Base-by-base conservation (phyloP, 2,329 filamentous ascomycete species). In the Fusarium torreyae region DNA sequence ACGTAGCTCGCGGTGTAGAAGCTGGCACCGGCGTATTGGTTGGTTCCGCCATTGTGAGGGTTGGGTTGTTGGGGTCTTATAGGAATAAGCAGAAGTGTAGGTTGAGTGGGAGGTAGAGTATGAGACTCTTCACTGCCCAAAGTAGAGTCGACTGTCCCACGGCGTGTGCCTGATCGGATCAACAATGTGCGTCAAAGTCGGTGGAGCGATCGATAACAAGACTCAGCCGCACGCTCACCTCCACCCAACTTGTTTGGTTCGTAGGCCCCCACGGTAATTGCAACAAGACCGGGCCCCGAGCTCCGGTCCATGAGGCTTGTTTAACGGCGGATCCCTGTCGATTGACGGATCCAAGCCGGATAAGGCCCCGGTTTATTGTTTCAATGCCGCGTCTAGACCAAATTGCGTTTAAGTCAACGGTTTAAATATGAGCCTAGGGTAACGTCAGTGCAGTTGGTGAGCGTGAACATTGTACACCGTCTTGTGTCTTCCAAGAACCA, bases 11-110 rank as follows among this genome's bases (percentile, higher is more conserved):
- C 24, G 83, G 82, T 44, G 82, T 84, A 44, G 82, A 82, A 28
- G 75, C 78, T 15, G 82, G 82, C 56, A 83, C 79, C 4, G 83
- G 83, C 6, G 83, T 85, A 69, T 85, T 85, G 26, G 79, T 78
- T 43, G 83, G 83, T 71, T 85, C 83, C 34, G 83, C 83, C 83
- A 84, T 85, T 67, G 46, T 70, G 59, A 55, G 18, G 44, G 50
- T 17, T 33, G 18, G 44, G 50, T 17, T 33, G 43, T 15, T 13
- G 14, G n/a, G 40, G 33, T 38, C n/a, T 56, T 68, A 56, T 44
- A 48, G 28, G 20, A 15, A 43, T 38, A 15, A 33, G 48, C 18
- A 34, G 34, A 34, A 3, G 28, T 20, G 33, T 13, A 14, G 31
- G 31, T 31, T 26, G 18, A 39, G 22, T 33, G 33, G 18, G 38